These are phyloP conservation scores for Fusarium circinatum DNA, from an alignment of 2,329 filamentous ascomycete species.

Conservation along the genomic window DNA sequence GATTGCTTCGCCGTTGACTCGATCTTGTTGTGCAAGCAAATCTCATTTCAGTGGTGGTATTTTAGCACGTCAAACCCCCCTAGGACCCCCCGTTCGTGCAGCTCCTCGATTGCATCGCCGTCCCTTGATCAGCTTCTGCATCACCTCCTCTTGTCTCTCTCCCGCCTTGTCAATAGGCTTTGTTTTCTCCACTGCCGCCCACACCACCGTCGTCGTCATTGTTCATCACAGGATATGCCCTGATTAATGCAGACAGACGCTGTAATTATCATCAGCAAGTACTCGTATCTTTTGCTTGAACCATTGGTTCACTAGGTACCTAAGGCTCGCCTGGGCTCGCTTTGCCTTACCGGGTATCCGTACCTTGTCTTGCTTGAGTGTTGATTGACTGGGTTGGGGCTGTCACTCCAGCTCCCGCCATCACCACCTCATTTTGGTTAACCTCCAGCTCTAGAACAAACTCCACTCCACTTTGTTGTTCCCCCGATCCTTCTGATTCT, in stretches of 20 bases:
- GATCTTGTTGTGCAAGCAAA: constrained; percentile 12
- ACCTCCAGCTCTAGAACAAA: constrained; percentile 34
- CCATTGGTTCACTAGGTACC: not conserved
- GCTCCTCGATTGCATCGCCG: constrained; percentile 25
- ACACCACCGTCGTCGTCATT: constrained; percentile 29
- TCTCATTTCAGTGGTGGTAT: constrained; percentile 24
- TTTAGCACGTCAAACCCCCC: constrained; percentile 23
- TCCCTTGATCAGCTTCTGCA: constrained; percentile 18
- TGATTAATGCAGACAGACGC: not conserved
- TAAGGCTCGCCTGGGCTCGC: not conserved
- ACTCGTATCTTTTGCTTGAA: not conserved
- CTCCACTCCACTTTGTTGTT: constrained; percentile 37
- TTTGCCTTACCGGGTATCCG: constrained; percentile 13
- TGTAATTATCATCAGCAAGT: not conserved
- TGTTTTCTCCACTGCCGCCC: constrained; percentile 23
- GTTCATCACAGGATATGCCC: constrained; percentile 1
- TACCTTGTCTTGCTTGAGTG: not conserved
- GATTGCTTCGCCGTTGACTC: constrained; percentile 5
- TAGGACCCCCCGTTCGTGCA: constrained; percentile 12
- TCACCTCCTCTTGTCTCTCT: constrained; percentile 30
- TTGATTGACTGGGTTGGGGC: constrained; percentile 1
- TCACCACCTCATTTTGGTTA: constrained; percentile 31
- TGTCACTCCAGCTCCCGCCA: constrained; percentile 30
- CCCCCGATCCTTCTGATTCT: constrained; percentile 23
- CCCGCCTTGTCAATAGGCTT: constrained; percentile 3